Evolutionary conservation across 805 yeast genomes (phyloP), one percentile per base, ranked within the genome.

Genomic region (Spathaspora gorwiae): DNA sequence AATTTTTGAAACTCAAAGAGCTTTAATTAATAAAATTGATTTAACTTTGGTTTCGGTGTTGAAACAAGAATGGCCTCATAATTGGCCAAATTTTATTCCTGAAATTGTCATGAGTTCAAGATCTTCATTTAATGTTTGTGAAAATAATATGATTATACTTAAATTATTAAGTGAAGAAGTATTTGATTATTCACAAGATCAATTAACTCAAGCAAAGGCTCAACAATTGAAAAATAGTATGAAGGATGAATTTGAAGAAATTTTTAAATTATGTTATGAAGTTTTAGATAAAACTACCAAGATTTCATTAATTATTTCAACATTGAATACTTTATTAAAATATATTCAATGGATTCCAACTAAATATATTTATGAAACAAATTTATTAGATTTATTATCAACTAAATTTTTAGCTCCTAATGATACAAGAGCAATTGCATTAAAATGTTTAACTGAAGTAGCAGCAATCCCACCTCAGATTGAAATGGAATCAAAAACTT

Each of bases 1-100:
- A 8, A 73, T 79, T 30, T 89, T 90, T 60, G 76, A 75, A 41
- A 66, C 77, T 36, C 89, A 89, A 60, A 84, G 83, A 58, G 83
- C 97, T 15, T 75, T 94, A 59, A 88, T 94, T 60, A 88, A 86
- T 71, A 94, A 94, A 65, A 90, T 90, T 56, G 96, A 94, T 68
- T 76, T 94, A 59, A 92, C 98, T 12, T 73, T 94, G 57, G 99
- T 94, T 33, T 95, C 90, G 60, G 84, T 94, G 43, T 79, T 94
- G 59, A 94, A 94, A 60, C 98, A 94, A 68, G 99, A 94, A 64
- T 94, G 99, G 99, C 99, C 99, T 31, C 88, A 84, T 55, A 87
- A 90, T 64, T 94, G 99, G 99, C 98, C 98, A 14, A 87, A 84
- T 57, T 94, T 94, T 59, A 86, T 94, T 42, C 96, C 97, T 13